These are phyloP conservation scores for Allium cepa DNA, from an alignment of 106 monocot species.

Conservation along the genomic window DNA sequence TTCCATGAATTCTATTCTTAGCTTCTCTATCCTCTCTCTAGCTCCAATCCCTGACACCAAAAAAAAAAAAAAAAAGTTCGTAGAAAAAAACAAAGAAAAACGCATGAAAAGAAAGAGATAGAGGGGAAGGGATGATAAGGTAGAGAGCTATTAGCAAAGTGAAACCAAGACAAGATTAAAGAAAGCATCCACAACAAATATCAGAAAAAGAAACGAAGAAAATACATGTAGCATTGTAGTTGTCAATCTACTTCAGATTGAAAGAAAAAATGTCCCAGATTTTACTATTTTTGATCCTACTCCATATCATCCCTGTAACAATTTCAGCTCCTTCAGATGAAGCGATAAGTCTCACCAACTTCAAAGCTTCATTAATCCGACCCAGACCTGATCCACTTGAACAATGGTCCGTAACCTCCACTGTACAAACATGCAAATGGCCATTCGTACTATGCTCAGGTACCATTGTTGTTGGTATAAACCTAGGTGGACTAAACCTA, in stretches of 20 bases:
- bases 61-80: background rate
- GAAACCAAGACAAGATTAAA: too few relatives aligned
- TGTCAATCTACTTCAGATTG: too few relatives aligned
- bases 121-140: background rate
- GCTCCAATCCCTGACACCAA: background rate
- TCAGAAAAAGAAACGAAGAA: too few relatives aligned
- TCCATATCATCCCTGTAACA: conserved; percentile 11
- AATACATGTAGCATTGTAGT: too few relatives aligned
- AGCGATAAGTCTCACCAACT: conserved; percentile 14
- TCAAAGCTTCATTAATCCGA: conserved; percentile 22
- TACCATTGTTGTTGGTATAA: conserved; percentile 35
- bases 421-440: conserved; percentile 17
- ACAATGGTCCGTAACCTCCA: conserved; percentile 14
- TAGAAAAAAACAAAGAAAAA: background rate
- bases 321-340: conserved; percentile 13
- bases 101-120: background rate
- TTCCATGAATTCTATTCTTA: background rate
- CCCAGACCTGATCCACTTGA: conserved; percentile 3
- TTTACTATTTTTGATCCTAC: background rate
- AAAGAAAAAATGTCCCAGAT: too few relatives aligned
- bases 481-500: conserved; percentile 21
- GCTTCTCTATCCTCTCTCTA: background rate
- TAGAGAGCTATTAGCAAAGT: background rate
- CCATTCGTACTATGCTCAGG: conserved; percentile 29
- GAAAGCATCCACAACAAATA: too few relatives aligned